Evolutionary conservation across 2,329 filamentous ascomycete species (phyloP).

Genomic region (Sarocladiaceae sp.): DNA sequence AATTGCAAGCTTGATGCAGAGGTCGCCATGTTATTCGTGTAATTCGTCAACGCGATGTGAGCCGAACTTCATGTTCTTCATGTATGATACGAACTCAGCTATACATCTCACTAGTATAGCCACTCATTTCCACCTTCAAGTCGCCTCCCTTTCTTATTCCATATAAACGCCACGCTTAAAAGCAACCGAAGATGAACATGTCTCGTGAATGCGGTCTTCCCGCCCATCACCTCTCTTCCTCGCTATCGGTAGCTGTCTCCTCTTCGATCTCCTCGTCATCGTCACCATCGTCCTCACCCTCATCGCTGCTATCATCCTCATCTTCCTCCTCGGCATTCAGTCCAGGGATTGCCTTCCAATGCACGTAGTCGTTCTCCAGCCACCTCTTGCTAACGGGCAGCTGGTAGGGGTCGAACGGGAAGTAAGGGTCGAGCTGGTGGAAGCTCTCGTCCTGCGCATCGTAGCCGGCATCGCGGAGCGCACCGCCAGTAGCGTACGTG

Average conservation of each 20-base stretch:
- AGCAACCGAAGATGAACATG: constrained; percentile 8
- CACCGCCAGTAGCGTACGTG: constrained; percentile 48
- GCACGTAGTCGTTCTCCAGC: constrained; percentile 78
- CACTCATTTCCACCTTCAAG: too few relatives aligned
- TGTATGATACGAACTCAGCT: too few relatives aligned
- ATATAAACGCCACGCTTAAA: constrained; percentile 10
- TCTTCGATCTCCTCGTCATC: constrained; percentile 37
- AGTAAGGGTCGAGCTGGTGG: constrained; percentile 87
- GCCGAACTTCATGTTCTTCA: too few relatives aligned
- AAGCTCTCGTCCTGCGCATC: constrained; percentile 59
- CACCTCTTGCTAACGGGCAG: constrained; percentile 80
- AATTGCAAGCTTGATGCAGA: too few relatives aligned
- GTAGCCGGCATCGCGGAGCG: constrained; percentile 42
- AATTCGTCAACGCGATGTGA: not conserved
- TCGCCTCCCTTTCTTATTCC: too few relatives aligned
- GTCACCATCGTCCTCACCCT: constrained; percentile 40
- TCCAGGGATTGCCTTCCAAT: constrained; percentile 71
- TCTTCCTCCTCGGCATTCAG: constrained; percentile 53
- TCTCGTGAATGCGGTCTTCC: not conserved
- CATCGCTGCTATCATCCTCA: constrained; percentile 47
- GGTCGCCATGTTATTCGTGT: not conserved
- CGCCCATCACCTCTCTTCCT: constrained; percentile 17
- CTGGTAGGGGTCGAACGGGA: constrained; percentile 95
- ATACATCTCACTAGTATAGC: too few relatives aligned
- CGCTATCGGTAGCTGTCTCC: constrained; percentile 44